phyloP scores from a whole-genome alignment of 768 basidiomycete genomes.

The Dacryopinax primogenitus region DNA sequence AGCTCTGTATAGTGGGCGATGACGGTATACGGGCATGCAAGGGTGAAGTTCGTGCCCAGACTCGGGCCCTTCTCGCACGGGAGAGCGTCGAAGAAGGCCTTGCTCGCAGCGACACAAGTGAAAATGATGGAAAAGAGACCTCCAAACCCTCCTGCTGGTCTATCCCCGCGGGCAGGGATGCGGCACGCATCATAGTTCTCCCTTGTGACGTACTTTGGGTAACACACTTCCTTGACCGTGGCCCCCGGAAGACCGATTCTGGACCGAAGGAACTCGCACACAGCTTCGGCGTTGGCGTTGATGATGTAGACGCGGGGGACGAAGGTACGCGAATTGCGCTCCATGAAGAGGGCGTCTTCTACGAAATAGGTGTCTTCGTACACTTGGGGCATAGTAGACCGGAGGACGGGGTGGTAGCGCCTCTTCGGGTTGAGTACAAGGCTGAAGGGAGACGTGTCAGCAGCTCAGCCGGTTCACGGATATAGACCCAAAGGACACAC shows the following conservation, averaged over 20 bases:
- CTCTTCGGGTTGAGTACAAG: slow-evolving; percentile 75
- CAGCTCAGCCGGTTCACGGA: neutral
- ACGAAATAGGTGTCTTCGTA: slow-evolving; percentile 82
- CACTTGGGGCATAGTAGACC: slow-evolving; percentile 38
- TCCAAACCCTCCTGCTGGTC: slow-evolving; percentile 49
- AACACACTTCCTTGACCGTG: slow-evolving; percentile 72
- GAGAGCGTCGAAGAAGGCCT: slow-evolving; percentile 74
- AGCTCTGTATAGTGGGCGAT: slow-evolving; percentile 82
- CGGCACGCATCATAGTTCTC: slow-evolving; percentile 61
- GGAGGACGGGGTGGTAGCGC: slow-evolving; percentile 54
- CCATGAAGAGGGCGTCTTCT: slow-evolving; percentile 92
- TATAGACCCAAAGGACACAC: slow-evolving; percentile 33
- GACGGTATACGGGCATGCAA: slow-evolving; percentile 87
- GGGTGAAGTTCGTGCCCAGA: slow-evolving; percentile 89
- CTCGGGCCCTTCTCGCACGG: slow-evolving; percentile 80
- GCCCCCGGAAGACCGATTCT: slow-evolving; percentile 32
- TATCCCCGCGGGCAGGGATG: slow-evolving; percentile 27
- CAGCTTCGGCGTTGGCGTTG: slow-evolving; percentile 66
- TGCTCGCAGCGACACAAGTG: slow-evolving; percentile 48
- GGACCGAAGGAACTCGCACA: slow-evolving; percentile 65
- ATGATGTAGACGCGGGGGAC: slow-evolving; percentile 56
- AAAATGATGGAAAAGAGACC: slow-evolving; percentile 84
- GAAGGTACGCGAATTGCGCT: slow-evolving; percentile 95
- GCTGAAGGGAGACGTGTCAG: no score
- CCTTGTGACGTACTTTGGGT: slow-evolving; percentile 70